These are phyloP conservation scores for Singerocomus inundabilis DNA, from an alignment of 1,284 basidiomycete genomes.

Conservation along the genomic window DNA sequence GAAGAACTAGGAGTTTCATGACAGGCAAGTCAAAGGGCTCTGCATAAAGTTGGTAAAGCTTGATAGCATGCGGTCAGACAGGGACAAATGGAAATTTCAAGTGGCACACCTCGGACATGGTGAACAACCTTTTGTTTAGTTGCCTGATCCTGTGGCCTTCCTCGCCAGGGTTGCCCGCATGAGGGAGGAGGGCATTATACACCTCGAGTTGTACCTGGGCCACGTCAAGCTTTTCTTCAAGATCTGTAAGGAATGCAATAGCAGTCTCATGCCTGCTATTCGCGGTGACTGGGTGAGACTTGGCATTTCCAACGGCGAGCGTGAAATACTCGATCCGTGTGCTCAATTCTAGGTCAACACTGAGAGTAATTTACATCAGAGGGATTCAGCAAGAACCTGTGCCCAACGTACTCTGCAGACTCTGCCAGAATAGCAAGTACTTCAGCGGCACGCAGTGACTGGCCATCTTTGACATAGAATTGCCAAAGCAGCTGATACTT, in stretches of 20 bases:
- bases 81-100: conserved; percentile 1
- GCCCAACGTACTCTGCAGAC: conserved; percentile 65
- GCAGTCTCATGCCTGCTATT: conserved; percentile 78
- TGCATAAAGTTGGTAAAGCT: conserved; percentile 90
- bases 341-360: conserved; percentile 69
- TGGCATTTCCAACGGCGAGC: conserved; percentile 92
- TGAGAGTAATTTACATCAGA: conserved; percentile 27
- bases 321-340: conserved; percentile 86
- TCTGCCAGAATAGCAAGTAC: conserved; percentile 87
- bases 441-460: conserved; percentile 83
- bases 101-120: conserved; percentile 64
- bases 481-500: conserved; percentile 95
- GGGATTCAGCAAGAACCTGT: background rate
- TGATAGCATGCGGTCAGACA: conserved; percentile 13
- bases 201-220: conserved; percentile 95
- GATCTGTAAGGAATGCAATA: conserved; percentile 87
- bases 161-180: conserved; percentile 56
- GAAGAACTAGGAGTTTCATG: conserved; percentile 88
- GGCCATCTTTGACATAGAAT: conserved; percentile 90
- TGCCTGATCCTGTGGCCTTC: conserved; percentile 55
- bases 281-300: conserved; percentile 82
- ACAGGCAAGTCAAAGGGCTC: conserved; percentile 83
- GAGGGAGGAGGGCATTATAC: conserved; percentile 61
- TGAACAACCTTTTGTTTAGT: conserved; percentile 57
- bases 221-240: conserved; percentile 97